phyloP scores from a whole-genome alignment of 225 moss, liverwort and hornwort species.

The Physcomitrium patens region DNA sequence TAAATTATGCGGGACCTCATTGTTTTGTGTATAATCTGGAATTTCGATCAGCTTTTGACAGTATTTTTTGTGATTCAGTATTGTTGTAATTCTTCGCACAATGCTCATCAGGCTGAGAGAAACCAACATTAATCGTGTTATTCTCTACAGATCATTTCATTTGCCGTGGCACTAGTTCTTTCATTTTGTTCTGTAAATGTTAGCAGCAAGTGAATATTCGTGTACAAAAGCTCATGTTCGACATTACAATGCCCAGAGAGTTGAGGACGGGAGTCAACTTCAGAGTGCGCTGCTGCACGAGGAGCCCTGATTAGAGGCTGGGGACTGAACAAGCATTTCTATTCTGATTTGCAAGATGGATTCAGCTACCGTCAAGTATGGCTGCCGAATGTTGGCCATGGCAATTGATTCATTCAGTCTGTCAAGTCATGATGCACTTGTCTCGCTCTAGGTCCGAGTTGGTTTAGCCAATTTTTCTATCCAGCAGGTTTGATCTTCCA shows the following conservation, averaged over 20 bases:
- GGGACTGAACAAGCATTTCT: neutral
- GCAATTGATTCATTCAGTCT: slow-evolving; percentile 8
- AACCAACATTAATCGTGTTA: too few species aligned
- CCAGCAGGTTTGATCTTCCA: slow-evolving; percentile 19
- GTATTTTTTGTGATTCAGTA: too few species aligned
- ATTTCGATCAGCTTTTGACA: too few species aligned
- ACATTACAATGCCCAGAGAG: slow-evolving; percentile 32
- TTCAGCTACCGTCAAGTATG: slow-evolving; percentile 19
- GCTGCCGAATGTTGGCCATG: slow-evolving; percentile 1
- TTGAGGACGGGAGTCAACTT: slow-evolving; percentile 34
- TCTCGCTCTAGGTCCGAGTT: slow-evolving; percentile 11
- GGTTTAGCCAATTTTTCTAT: slow-evolving; percentile 13
- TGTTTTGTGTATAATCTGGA: too few species aligned
- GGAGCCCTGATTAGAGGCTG: slow-evolving; percentile 22
- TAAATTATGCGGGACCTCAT: too few species aligned
- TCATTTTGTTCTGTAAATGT: slow-evolving; percentile 3
- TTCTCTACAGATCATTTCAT: too few species aligned
- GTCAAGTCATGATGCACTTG: slow-evolving; percentile 5
- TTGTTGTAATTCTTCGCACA: too few species aligned
- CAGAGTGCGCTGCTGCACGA: slow-evolving; percentile 32
- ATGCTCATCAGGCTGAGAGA: neutral
- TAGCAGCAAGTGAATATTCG: slow-evolving; percentile 3
- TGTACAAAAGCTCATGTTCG: slow-evolving; percentile 4
- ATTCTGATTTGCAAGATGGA: slow-evolving; percentile 37
- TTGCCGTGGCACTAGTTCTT: neutral